phyloP scores from a whole-genome alignment of 306 rosid genomes.

The Delonix regia region DNA sequence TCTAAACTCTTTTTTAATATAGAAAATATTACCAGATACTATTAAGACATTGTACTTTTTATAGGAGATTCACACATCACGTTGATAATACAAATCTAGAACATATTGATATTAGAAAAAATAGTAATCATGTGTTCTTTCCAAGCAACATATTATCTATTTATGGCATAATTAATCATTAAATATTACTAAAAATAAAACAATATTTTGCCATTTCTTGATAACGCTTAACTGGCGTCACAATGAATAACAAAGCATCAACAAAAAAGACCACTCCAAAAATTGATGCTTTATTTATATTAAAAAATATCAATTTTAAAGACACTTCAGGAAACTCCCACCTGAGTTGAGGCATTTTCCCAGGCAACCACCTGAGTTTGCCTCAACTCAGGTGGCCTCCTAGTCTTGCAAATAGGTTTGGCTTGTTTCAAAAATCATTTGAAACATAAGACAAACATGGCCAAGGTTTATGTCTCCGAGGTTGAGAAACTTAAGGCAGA shows the following conservation, averaged over 20 bases:
- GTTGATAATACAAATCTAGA: no score
- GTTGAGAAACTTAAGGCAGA: slow-evolving; percentile 65
- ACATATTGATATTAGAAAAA: not conserved
- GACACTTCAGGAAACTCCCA: not conserved
- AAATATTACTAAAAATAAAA: no score
- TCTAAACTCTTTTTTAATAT: no score
- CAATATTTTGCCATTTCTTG: no score
- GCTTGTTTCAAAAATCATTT: slow-evolving; percentile 8
- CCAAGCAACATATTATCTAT: no score
- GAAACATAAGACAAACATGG: slow-evolving; percentile 49
- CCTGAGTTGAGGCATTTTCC: no score
- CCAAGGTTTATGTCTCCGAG: slow-evolving; percentile 58
- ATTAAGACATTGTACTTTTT: not conserved
- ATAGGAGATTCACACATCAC: not conserved
- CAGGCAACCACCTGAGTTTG: not conserved
- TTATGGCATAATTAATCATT: no score
- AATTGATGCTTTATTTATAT: not conserved
- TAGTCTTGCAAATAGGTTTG: no score
- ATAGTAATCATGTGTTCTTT: no score
- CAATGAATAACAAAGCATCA: not conserved
- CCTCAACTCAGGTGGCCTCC: not conserved
- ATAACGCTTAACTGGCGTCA: no score
- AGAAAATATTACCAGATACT: not conserved
- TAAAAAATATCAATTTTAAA: no score
- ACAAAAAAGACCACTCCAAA: not conserved